Base-by-base conservation (phyloP, 495 filamentous ascomycete species). In the Aspergillus heteromorphus region DNA sequence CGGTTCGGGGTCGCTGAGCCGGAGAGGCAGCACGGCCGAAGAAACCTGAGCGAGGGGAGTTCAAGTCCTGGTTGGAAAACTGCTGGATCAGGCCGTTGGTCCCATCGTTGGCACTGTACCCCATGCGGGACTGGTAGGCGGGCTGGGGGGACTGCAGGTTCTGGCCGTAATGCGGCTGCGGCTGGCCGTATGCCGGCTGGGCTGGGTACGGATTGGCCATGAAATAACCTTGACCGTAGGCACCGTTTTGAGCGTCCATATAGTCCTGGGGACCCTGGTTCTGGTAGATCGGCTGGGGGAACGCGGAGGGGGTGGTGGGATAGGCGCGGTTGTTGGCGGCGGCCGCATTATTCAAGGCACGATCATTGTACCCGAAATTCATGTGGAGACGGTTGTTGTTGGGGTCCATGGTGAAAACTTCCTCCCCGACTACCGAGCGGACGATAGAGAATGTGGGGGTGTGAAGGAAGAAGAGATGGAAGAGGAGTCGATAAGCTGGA, bases 1-100 rank as follows among this genome's bases (percentile, higher is more conserved):
- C 87, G 6, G 89, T 95, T 51, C 88, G 83, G 45, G 89, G 88
- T 43, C 92, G 83, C 62, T 87, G 85, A 40, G 69, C 79, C 6
- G 89, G 87, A 9, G 88, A 87, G 6, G 81, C 79, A 41, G 89
- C 81, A 30, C 89, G 84, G 61, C 74, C 77, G 61, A 88, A 89
- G 48, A 88, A 81, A 53, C 86, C 84, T 2, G 72, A 73, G 58
- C 89, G 81, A 43, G 79, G 81, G 45, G 83, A 78, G 48, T 87
- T 88, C 7, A 97, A 82, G 67, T 97, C 95, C 78, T 99, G 93
- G 70, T 97, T 91, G 31, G 92, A 93, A 67, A 99, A 92, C 67
- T 99, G 93, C 64, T 95, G 89, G 58, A 89, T 90, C 45, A 99
- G 78, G 19, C 91, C 92, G 58, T 91, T 87, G 29, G 84, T 84